Conservation (phyloP, 2,329 filamentous ascomycete species). For the Cyphellophora attinorum region DNA sequence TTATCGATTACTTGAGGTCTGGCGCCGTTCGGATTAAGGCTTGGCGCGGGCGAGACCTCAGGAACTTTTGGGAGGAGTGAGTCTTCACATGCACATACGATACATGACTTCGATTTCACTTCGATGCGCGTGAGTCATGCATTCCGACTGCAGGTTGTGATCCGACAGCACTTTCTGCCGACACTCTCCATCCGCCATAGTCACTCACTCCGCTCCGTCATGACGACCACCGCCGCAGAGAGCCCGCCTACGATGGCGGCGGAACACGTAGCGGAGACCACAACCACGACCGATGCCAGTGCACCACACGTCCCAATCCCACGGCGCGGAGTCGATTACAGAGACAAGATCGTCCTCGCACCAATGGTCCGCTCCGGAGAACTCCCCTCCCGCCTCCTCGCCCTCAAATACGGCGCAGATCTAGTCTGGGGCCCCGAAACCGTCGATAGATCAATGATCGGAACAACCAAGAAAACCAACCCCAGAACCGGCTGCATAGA, state of each 20-base stretch:
- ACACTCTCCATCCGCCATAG: conserved; percentile 6
- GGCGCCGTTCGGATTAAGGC: too few relatives aligned
- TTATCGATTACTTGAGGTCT: too few relatives aligned
- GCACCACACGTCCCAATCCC: conserved; percentile 71
- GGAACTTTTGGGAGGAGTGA: too few relatives aligned
- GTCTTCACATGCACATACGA: too few relatives aligned
- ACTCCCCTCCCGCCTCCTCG: conserved; percentile 76
- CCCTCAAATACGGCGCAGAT: conserved; percentile 91
- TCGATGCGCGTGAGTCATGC: conserved; percentile 17
- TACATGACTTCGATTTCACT: too few relatives aligned
- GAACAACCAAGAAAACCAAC: conserved; percentile 70
- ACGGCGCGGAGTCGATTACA: conserved; percentile 80
- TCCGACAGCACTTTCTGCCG: conserved; percentile 15
- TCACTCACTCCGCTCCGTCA: too few relatives aligned
- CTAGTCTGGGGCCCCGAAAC: conserved; percentile 97
- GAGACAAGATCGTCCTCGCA: conserved; percentile 85
- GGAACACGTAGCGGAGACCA: conserved; percentile 6
- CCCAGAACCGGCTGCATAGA: conserved; percentile 69
- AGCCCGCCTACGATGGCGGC: too few relatives aligned
- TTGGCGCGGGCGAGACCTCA: too few relatives aligned
- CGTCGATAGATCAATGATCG: conserved; percentile 84
- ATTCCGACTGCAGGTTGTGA: conserved; percentile 14
- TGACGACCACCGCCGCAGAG: too few relatives aligned
- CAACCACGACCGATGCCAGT: conserved; percentile 1
- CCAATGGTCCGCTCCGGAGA: conserved; percentile 99